Percentiles rank a stretch among this genome's conserved stretches.
Evolutionary conservation across 2,329 filamentous ascomycete genomes (phyloP).

Genomic region (Aspergillus novofumigatus): DNA sequence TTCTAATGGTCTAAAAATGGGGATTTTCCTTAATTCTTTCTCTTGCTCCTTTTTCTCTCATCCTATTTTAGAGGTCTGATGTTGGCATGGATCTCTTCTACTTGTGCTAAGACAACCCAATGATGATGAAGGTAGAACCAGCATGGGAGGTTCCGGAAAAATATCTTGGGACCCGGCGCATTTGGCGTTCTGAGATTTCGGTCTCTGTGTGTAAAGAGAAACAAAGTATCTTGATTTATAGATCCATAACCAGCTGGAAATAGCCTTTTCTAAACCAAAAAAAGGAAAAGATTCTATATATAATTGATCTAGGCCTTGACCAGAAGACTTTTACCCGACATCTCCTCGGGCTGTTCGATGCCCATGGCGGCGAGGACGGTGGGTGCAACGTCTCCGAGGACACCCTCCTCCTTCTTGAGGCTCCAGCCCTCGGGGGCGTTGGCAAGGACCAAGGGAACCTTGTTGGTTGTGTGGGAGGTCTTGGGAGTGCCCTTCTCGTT

Average conservation of each 20-base stretch:
- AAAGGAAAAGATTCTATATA: constrained; percentile 15
- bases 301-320: constrained; percentile 54
- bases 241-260: constrained; percentile 18
- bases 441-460: constrained; percentile 96
- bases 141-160: constrained; percentile 16
- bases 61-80: constrained; percentile 3
- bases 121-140: constrained; percentile 12
- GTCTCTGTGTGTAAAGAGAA: neutral
- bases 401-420: constrained; percentile 76
- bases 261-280: constrained; percentile 15
- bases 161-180: constrained; percentile 22
- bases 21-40: constrained; percentile 11
- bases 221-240: constrained; percentile 11
- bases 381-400: constrained; percentile 97
- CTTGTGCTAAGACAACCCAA: constrained; percentile 11
- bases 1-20: neutral
- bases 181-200: constrained; percentile 24
- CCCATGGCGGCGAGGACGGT: constrained; percentile 90
- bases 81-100: neutral
- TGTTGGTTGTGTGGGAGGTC: constrained; percentile 97
- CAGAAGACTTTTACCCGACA: constrained; percentile 82
- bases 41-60: constrained; percentile 5
- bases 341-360: constrained; percentile 81
- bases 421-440: constrained; percentile 89
- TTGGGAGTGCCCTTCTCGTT: constrained; percentile 93